Conservation (phyloP, 305 asterid genomes). For the Withania somnifera region DNA sequence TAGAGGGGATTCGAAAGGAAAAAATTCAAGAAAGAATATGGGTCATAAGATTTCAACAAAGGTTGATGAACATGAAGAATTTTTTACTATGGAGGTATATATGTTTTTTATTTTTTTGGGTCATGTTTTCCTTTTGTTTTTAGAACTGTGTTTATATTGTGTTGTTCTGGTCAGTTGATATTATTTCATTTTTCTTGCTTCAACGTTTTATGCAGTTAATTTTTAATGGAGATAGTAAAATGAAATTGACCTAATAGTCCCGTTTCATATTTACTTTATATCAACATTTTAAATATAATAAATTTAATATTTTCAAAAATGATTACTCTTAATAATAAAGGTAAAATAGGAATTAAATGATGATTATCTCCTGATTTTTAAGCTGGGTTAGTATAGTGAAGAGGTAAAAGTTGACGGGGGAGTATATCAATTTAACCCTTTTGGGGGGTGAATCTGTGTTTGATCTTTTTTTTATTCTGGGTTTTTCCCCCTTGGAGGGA, state of each 20-base stretch:
- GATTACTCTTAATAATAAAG: no score
- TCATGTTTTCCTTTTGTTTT: neutral
- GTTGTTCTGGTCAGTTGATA: no score
- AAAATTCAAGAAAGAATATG: neutral
- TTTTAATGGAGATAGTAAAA: no score
- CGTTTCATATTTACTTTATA: no score
- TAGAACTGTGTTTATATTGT: neutral
- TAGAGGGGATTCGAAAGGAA: constrained; percentile 11
- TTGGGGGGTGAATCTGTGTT: neutral
- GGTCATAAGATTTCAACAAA: neutral
- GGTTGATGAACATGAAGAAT: constrained; percentile 10
- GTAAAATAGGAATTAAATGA: no score
- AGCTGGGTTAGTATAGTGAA: no score
- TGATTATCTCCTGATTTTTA: no score
- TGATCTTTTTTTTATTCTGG: neutral
- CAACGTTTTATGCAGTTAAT: neutral
- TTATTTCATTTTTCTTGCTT: neutral
- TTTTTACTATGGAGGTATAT: constrained; percentile 32
- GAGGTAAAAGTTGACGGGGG: no score
- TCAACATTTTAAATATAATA: no score
- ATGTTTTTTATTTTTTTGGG: neutral
- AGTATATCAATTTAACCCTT: no score
- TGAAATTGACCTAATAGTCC: no score
- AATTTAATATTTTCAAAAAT: no score
- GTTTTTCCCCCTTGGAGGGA: neutral